A percentile compares a stretch with the other conserved stretches of the same genome.
These are phyloP conservation scores for Emergomyces pasteurianus DNA, from an alignment of 2,329 filamentous ascomycete species.

Conservation along the genomic window DNA sequence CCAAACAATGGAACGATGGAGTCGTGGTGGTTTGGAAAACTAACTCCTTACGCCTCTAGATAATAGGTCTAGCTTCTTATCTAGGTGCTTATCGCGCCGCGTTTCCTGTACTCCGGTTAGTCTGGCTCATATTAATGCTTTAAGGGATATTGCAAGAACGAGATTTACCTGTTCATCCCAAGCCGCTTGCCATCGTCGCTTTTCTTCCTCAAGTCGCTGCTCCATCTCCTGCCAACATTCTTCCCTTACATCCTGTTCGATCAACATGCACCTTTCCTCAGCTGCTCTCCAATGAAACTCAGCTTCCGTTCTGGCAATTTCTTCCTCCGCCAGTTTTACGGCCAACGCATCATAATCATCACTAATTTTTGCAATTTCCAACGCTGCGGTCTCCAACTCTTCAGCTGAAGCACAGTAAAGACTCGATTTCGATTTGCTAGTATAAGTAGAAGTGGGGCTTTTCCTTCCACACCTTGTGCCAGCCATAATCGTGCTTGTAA, in stretches of 20 bases:
- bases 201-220: slow-evolving; percentile 58
- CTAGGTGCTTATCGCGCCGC: slow-evolving; percentile 69
- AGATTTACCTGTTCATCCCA: slow-evolving; percentile 56
- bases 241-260: slow-evolving; percentile 78
- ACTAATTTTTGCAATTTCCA: slow-evolving; percentile 68
- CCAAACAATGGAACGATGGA: slow-evolving; percentile 5
- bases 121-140: slow-evolving; percentile 3
- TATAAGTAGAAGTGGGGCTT: slow-evolving; percentile 2
- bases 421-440: slow-evolving; percentile 33
- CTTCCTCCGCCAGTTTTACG: slow-evolving; percentile 57
- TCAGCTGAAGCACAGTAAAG: slow-evolving; percentile 33
- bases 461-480: slow-evolving; percentile 20
- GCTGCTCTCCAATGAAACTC: slow-evolving; percentile 61
- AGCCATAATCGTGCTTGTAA: slow-evolving; percentile 56
- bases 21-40: slow-evolving; percentile 18
- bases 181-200: slow-evolving; percentile 67
- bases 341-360: slow-evolving; percentile 67
- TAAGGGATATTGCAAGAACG: background rate
- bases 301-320: slow-evolving; percentile 55
- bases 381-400: slow-evolving; percentile 69
- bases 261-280: slow-evolving; percentile 52
- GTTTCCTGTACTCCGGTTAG: slow-evolving; percentile 36
- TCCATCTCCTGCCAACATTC: slow-evolving; percentile 87
- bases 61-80: slow-evolving; percentile 71
- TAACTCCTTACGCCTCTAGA: slow-evolving; percentile 42